Evolutionary conservation across 192 early-diverging fungal genomes (phyloP).

Genomic region (Coemansia sp.): DNA sequence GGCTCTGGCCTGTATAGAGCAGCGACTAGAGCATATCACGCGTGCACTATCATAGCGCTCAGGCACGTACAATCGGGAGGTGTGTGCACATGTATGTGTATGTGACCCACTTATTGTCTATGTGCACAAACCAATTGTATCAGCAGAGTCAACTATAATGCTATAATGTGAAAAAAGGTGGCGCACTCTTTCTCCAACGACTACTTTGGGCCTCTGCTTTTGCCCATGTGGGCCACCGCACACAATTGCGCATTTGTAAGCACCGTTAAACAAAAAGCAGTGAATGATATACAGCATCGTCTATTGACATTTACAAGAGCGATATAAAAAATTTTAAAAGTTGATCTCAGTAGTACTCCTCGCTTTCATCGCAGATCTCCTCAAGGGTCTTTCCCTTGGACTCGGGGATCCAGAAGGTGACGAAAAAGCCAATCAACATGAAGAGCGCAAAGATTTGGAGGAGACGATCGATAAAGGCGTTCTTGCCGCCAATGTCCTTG

Average conservation of each 20-base stretch:
- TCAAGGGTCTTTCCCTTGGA: constrained; percentile 56
- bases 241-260: background rate
- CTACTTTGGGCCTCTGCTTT: background rate
- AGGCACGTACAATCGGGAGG: background rate
- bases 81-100: background rate
- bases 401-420: constrained; percentile 55
- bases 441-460: constrained; percentile 75
- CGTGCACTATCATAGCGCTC: background rate
- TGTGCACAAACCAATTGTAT: background rate
- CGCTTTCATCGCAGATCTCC: constrained; percentile 51
- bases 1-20: background rate
- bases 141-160: background rate
- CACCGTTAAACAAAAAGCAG: background rate
- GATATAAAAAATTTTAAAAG: background rate
- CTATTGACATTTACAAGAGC: constrained; percentile 1
- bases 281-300: background rate
- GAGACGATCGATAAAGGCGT: constrained; percentile 62
- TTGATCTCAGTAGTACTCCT: constrained; percentile 38
- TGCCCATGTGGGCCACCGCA: background rate
- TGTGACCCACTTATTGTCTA: background rate
- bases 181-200: background rate
- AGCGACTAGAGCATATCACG: background rate
- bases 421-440: constrained; percentile 71
- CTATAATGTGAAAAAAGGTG: background rate
- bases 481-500: constrained; percentile 69